Evolutionary conservation across 176 grass and related monocot species (phyloP).

Genomic region (Microstegium vimineum): DNA sequence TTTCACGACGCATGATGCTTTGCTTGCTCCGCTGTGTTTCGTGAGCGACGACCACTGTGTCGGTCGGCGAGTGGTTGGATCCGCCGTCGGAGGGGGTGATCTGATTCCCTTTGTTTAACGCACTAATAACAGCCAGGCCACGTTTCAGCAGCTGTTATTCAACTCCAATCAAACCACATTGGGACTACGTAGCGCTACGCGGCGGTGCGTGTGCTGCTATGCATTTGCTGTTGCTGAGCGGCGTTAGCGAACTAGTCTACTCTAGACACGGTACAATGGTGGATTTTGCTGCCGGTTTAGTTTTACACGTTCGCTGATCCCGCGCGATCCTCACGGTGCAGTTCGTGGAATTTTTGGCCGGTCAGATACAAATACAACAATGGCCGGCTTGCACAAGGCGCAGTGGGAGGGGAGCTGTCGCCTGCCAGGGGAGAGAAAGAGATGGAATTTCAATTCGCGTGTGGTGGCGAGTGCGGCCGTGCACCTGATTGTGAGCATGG

Average conservation of each 20-base stretch:
- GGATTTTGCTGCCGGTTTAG: no score
- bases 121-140: neutral
- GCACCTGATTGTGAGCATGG: constrained; percentile 30
- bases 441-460: neutral
- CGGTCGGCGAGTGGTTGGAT: constrained; percentile 12
- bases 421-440: neutral
- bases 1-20: neutral
- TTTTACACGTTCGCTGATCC: neutral
- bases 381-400: neutral
- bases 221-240: neutral
- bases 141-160: neutral
- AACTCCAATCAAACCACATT: neutral
- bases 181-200: no score
- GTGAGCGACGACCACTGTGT: neutral
- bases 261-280: no score
- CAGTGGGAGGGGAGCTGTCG: neutral
- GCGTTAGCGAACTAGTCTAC: neutral
- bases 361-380: neutral
- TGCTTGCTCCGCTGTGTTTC: constrained; percentile 13
- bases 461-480: constrained; percentile 22
- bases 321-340: neutral
- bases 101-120: neutral
- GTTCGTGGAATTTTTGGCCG: neutral
- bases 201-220: neutral
- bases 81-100: neutral